These are phyloP conservation scores for Penicillium paneum DNA, from an alignment of 2,329 filamentous ascomycete species.

Conservation along the genomic window DNA sequence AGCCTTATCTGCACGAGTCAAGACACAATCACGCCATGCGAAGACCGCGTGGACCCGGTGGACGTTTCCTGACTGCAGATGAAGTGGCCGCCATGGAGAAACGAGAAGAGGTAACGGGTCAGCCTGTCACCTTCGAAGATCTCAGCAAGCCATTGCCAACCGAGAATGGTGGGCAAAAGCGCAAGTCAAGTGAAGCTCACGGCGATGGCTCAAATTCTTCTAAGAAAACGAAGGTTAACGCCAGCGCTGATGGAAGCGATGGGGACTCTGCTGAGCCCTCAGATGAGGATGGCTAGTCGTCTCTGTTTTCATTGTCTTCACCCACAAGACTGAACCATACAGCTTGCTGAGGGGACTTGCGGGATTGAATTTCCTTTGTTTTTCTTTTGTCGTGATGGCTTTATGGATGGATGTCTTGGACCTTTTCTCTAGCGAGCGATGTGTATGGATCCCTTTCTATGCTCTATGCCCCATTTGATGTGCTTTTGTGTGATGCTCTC, in stretches of 20 bases:
- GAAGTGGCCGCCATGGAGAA: conserved; percentile 89
- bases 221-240: conserved; percentile 54
- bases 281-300: conserved; percentile 49
- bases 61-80: conserved; percentile 92
- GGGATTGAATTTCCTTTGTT: conserved; percentile 16
- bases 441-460: conserved; percentile 27
- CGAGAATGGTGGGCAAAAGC: conserved; percentile 44
- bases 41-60: conserved; percentile 85
- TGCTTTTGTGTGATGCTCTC: conserved; percentile 9
- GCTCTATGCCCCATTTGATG: conserved; percentile 20
- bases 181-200: conserved; percentile 49
- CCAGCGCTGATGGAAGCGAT: conserved; percentile 53
- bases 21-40: conserved; percentile 98
- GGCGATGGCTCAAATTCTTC: conserved; percentile 41
- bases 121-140: conserved; percentile 26
- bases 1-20: conserved; percentile 96
- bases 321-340: neutral
- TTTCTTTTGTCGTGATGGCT: conserved; percentile 27
- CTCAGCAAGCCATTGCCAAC: conserved; percentile 33
- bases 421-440: conserved; percentile 37
- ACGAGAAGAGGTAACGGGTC: conserved; percentile 44
- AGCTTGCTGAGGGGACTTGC: conserved; percentile 8
- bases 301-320: neutral
- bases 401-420: conserved; percentile 33
- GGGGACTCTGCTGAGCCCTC: conserved; percentile 48